Conservation (phyloP, 1,139 yeast genomes). For the Nematodospora anomalae region DNA sequence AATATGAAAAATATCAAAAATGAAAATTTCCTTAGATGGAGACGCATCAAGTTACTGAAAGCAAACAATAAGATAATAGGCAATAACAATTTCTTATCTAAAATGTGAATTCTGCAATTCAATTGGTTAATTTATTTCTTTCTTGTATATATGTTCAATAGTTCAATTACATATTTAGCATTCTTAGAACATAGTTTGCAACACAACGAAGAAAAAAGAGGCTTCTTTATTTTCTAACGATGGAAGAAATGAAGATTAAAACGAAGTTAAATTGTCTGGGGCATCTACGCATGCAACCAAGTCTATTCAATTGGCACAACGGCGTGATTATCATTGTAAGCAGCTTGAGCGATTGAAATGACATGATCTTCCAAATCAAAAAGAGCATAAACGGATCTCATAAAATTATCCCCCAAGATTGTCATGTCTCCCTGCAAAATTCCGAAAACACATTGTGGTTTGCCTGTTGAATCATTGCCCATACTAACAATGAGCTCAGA, state of each 20-base stretch:
- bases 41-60: slow-evolving; percentile 67
- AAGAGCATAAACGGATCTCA: slow-evolving; percentile 38
- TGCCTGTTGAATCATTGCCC: slow-evolving; percentile 12
- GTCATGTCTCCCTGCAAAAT: slow-evolving; percentile 14
- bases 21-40: slow-evolving; percentile 63
- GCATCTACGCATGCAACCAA: background rate
- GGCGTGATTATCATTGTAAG: slow-evolving; percentile 26
- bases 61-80: slow-evolving; percentile 70
- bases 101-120: slow-evolving; percentile 33
- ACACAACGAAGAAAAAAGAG: no score
- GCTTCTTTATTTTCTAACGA: no score
- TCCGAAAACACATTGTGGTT: slow-evolving; percentile 17
- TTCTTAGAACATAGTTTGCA: no score
- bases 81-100: slow-evolving; percentile 70
- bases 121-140: slow-evolving; percentile 8
- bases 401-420: slow-evolving; percentile 38
- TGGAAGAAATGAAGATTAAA: no score
- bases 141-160: slow-evolving; percentile 6
- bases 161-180: no score
- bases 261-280: no score
- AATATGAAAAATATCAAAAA: slow-evolving; percentile 53
- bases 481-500: slow-evolving; percentile 20
- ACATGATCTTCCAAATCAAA: slow-evolving; percentile 40
- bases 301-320: slow-evolving; percentile 17
- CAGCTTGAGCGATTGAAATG: slow-evolving; percentile 39